These are phyloP conservation scores for Yarrowia sp. DNA, from an alignment of 805 yeast genomes.

Conservation along the genomic window DNA sequence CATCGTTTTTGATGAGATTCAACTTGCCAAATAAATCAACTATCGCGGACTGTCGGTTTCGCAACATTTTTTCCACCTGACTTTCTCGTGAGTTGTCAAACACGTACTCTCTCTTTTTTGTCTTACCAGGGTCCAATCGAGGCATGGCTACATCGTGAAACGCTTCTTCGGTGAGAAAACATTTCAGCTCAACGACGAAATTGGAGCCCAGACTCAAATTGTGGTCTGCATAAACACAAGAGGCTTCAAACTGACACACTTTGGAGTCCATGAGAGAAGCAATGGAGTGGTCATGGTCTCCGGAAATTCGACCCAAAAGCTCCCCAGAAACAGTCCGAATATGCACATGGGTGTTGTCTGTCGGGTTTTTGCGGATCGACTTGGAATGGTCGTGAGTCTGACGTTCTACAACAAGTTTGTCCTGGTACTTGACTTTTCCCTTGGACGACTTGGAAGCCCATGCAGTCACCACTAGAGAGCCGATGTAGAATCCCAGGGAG, in stretches of 20 bases:
- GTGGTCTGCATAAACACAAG: conserved; percentile 56
- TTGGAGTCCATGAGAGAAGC: conserved; percentile 60
- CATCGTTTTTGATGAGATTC: conserved; percentile 26
- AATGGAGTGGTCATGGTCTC: conserved; percentile 34
- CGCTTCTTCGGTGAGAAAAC: conserved; percentile 47
- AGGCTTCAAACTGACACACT: conserved; percentile 53
- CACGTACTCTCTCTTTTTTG: background rate
- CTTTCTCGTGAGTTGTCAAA: conserved; percentile 46
- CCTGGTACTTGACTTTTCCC: background rate
- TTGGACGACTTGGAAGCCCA: conserved; percentile 26
- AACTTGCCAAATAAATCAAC: conserved; percentile 54
- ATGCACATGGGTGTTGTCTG: conserved; percentile 13
- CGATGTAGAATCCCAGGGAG: background rate
- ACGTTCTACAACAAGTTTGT: background rate
- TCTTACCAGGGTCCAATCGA: background rate
- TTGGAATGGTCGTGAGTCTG: conserved; percentile 1
- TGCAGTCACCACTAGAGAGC: conserved; percentile 26
- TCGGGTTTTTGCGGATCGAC: conserved; percentile 3
- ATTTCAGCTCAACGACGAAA: conserved; percentile 65
- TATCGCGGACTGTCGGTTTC: conserved; percentile 56
- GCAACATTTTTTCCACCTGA: conserved; percentile 48
- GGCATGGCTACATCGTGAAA: conserved; percentile 34
- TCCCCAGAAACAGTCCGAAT: background rate
- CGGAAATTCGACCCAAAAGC: conserved; percentile 1
- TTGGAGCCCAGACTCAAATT: conserved; percentile 71